Percentiles rank a stretch among this genome's conserved stretches.
Conservation (phyloP, 495 filamentous ascomycete genomes). For the Penicillium ochrochloron region DNA sequence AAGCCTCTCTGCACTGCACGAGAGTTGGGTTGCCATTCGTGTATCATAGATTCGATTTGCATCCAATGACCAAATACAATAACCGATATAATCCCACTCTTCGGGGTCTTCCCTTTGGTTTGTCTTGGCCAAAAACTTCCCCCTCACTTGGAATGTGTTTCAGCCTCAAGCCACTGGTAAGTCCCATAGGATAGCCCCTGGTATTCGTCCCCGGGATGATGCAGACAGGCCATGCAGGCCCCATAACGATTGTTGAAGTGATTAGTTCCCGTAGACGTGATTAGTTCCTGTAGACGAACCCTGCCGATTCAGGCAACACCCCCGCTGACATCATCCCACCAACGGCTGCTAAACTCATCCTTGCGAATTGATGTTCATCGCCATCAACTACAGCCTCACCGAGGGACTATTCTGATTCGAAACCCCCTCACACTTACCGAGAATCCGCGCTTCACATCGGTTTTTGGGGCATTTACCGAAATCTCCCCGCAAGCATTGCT, state of each 20-base stretch:
- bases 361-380: background rate
- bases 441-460: background rate
- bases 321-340: constrained; percentile 48
- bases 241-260: background rate
- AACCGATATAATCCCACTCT: constrained; percentile 25
- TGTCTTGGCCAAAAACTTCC: background rate
- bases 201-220: constrained; percentile 11
- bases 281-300: background rate
- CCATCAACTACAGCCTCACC: background rate
- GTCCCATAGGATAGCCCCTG: background rate
- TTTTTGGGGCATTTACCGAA: background rate
- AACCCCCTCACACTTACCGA: background rate
- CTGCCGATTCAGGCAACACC: constrained; percentile 19
- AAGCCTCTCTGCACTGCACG: constrained; percentile 26
- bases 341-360: background rate
- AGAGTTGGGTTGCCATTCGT: constrained; percentile 39
- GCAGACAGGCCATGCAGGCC: constrained; percentile 8
- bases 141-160: constrained; percentile 3
- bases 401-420: background rate
- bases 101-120: background rate
- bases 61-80: constrained; percentile 37
- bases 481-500: background rate
- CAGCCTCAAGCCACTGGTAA: constrained; percentile 4
- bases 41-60: constrained; percentile 43
- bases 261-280: background rate